Base-by-base conservation (phyloP, 148 eudicot species). In the Cornus suecica region DNA sequence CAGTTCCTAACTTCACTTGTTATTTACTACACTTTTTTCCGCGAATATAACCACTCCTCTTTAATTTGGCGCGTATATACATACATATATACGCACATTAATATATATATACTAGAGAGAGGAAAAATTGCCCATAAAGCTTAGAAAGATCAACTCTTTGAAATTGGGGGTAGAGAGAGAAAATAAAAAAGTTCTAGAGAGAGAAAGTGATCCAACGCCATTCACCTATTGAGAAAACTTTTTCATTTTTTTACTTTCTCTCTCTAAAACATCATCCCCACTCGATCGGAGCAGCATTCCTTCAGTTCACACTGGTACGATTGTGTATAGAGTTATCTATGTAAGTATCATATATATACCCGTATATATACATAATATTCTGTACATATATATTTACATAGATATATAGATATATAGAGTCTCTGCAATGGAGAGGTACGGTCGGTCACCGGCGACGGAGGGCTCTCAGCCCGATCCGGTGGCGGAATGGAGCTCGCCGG, bases 401-500 rank as follows among this genome's bases (percentile, higher is more conserved):
- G 23, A 27, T 25, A 34, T 27, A 32, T 45, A 58, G 23, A 66
- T 10, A 14, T 14, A 9, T 66, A 30, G 23, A 67, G 24, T 75
- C 28, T 15, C 45, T 51, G 28, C 69, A 79, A 79, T 79, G 82
- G 82, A 74, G 74, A 68, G 82, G 65, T 70, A 74, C 60, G 64
- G 73, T 11, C 20, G 62, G 70, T 22, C 61, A 27, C 5, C 77
- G 22, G 42, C 70, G 28, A 74, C 48, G 61, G 77, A 74, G 42
- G 71, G 64, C 23, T 31, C 68, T 5, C 74, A 22, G 71, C 25
- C 78, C 34, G 82, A 79, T 79, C 82, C 69, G 78, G 63, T 16
- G 64, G 54, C 6, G 62, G 73, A 68, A 58, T 67, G 73, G 81
- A 54, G 72, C 32, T 34, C 67, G 34, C 72, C 48, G 29, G 78